Conservation (phyloP, 345 rosid genomes). For the Pugionium dolabratum region DNA sequence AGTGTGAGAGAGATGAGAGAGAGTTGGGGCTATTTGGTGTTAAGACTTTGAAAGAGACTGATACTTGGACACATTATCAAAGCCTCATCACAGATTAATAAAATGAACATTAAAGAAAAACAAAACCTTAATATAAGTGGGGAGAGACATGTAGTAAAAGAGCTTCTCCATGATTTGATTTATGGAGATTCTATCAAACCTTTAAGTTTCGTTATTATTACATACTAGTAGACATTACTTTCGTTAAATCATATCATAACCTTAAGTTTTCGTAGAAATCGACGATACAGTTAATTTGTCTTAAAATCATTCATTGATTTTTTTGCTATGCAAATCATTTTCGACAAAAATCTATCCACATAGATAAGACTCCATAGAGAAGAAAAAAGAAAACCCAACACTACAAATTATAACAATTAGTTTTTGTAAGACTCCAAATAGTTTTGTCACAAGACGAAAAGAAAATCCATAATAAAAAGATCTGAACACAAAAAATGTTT, state of each 20-base stretch:
- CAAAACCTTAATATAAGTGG: not conserved
- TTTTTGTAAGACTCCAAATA: slow-evolving; percentile 1
- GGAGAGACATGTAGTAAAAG: slow-evolving; percentile 18
- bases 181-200: slow-evolving; percentile 5
- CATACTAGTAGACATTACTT: slow-evolving; percentile 23
- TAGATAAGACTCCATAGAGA: slow-evolving; percentile 3
- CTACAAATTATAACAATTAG: too few species aligned
- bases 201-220: not conserved
- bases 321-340: slow-evolving; percentile 7
- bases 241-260: slow-evolving; percentile 12
- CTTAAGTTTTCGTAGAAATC: slow-evolving; percentile 27
- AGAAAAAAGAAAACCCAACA: too few species aligned
- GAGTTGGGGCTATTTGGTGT: slow-evolving; percentile 44
- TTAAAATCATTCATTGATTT: slow-evolving; percentile 2
- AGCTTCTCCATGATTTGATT: slow-evolving; percentile 34
- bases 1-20: slow-evolving; percentile 22
- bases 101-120: not conserved
- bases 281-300: slow-evolving; percentile 1
- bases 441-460: slow-evolving; percentile 18
- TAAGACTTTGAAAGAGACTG: slow-evolving; percentile 47
- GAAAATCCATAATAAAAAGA: slow-evolving; percentile 11
- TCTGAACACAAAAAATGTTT: slow-evolving; percentile 8
- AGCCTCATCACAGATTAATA: slow-evolving; percentile 28
- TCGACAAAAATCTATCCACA: too few species aligned
- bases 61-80: slow-evolving; percentile 44